These are phyloP conservation scores for Fusarium tupiense DNA, from an alignment of 2,329 filamentous ascomycete genomes.

Conservation along the genomic window DNA sequence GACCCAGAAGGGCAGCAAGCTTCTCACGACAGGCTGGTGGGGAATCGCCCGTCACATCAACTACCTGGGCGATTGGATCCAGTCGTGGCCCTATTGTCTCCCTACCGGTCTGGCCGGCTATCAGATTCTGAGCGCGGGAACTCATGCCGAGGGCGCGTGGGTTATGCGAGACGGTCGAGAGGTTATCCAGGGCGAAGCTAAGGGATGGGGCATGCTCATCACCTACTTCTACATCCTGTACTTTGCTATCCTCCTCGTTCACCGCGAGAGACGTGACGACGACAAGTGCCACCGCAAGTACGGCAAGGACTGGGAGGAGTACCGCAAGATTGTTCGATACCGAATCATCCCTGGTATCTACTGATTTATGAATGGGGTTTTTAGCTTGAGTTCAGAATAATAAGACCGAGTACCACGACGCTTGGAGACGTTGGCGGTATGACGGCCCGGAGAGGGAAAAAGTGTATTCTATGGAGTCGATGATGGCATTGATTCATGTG, in stretches of 20 bases:
- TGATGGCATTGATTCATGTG: not conserved
- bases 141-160: conserved; percentile 61
- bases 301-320: conserved; percentile 89
- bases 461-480: conserved; percentile 13
- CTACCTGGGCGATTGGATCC: conserved; percentile 94
- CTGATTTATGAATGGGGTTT: conserved; percentile 52
- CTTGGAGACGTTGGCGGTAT: not conserved
- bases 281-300: conserved; percentile 93
- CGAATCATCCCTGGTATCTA: conserved; percentile 89
- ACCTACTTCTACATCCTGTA: conserved; percentile 97
- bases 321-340: conserved; percentile 83
- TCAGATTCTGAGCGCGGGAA: conserved; percentile 69
- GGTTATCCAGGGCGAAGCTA: conserved; percentile 76
- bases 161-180: conserved; percentile 69
- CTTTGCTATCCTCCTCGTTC: conserved; percentile 86
- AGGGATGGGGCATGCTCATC: conserved; percentile 85
- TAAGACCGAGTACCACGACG: not conserved
- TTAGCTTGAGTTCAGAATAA: not conserved
- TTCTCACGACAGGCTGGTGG: conserved; percentile 93
- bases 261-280: conserved; percentile 87
- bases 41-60: conserved; percentile 92
- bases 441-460: not conserved
- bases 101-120: conserved; percentile 89
- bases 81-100: conserved; percentile 89
- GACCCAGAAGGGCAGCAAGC: conserved; percentile 81